A percentile compares a stretch with the other conserved stretches of the same genome.
phyloP scores from a whole-genome alignment of 768 basidiomycete species.

The Pleurotus pulmonarius region DNA sequence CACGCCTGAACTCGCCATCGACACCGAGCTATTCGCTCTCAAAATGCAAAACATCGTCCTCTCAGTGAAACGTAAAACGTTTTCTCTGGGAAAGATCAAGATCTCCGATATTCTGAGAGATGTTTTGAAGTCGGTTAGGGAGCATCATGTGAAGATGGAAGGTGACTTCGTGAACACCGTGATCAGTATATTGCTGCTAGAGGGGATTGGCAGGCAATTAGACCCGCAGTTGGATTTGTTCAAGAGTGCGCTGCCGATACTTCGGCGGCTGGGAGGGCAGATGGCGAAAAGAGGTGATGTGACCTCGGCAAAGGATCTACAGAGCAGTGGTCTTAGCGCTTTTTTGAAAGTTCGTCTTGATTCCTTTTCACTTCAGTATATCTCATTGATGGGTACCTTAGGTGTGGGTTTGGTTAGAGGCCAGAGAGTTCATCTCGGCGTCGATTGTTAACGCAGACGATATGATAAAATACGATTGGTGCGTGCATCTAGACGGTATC shows the following conservation, averaged over 20 bases:
- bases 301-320: constrained; percentile 65
- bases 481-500: constrained; percentile 1
- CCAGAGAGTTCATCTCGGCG: constrained; percentile 77
- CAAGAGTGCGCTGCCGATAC: constrained; percentile 90
- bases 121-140: constrained; percentile 80
- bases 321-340: constrained; percentile 37
- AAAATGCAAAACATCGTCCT: constrained; percentile 97
- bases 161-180: constrained; percentile 99
- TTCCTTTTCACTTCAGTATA: no score
- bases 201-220: constrained; percentile 93
- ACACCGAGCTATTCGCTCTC: constrained; percentile 92
- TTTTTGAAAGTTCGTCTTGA: constrained; percentile 59
- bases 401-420: constrained; percentile 94
- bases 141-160: constrained; percentile 98
- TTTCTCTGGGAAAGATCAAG: constrained; percentile 94
- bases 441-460: constrained; percentile 82
- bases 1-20: constrained; percentile 83
- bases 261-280: constrained; percentile 87
- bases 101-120: constrained; percentile 91
- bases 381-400: no score
- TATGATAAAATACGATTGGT: constrained; percentile 86
- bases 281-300: constrained; percentile 68
- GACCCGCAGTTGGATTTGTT: constrained; percentile 93
- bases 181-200: constrained; percentile 86
- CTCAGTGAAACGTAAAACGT: constrained; percentile 92